A percentile compares a stretch with the other conserved stretches of the same genome.
These are phyloP conservation scores for Chaetomium sp. DNA, from an alignment of 2,329 filamentous ascomycete genomes.

Conservation along the genomic window DNA sequence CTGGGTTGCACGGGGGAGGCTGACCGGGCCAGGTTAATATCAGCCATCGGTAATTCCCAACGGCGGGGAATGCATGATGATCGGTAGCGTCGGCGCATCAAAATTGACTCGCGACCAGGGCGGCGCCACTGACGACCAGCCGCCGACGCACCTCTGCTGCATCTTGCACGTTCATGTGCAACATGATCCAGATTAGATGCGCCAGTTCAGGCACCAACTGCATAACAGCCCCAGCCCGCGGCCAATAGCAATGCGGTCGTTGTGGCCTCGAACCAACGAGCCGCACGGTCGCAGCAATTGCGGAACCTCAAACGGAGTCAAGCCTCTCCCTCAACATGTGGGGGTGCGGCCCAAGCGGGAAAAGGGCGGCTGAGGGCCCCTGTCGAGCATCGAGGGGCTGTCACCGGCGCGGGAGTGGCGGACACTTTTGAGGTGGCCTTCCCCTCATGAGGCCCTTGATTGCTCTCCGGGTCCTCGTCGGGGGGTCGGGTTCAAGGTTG, in stretches of 20 bases:
- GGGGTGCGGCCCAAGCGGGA: too few relatives aligned
- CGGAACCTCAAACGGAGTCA: too few relatives aligned
- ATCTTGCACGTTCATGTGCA: not conserved
- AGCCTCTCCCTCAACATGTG: too few relatives aligned
- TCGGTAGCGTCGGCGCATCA: not conserved
- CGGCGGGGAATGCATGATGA: constrained; percentile 16
- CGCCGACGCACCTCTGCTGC: not conserved
- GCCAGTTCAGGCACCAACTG: constrained; percentile 1
- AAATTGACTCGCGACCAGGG: not conserved
- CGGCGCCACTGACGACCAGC: not conserved
- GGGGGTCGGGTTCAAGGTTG: too few relatives aligned
- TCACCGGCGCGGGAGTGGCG: too few relatives aligned
- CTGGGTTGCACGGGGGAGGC: not conserved
- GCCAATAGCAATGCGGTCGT: constrained; percentile 16
- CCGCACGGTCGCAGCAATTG: constrained; percentile 3
- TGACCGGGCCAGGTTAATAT: not conserved
- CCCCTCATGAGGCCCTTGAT: too few relatives aligned
- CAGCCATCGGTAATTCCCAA: not conserved
- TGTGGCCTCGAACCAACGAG: constrained; percentile 21
- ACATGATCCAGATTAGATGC: constrained; percentile 6
- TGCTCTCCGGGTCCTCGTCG: too few relatives aligned
- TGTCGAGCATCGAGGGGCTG: too few relatives aligned
- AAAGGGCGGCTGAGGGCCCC: too few relatives aligned
- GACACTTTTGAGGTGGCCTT: too few relatives aligned
- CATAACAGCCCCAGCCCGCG: constrained; percentile 6